These are phyloP conservation scores for Nemania serpens DNA, from an alignment of 2,329 filamentous ascomycete genomes.

Conservation along the genomic window DNA sequence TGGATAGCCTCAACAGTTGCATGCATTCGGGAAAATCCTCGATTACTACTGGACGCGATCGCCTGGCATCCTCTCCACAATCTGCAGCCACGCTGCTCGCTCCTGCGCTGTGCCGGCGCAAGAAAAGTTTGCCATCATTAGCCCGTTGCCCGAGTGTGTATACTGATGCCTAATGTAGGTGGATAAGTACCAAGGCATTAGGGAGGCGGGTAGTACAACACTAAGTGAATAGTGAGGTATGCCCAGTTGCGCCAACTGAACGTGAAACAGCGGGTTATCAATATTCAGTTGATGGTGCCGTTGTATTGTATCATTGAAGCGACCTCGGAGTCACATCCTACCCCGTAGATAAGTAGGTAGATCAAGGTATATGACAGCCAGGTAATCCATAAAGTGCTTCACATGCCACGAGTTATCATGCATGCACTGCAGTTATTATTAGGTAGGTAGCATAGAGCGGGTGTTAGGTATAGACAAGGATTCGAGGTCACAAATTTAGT, in stretches of 20 bases:
- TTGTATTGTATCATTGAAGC: no score
- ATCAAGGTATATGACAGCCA: no score
- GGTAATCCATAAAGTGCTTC: no score
- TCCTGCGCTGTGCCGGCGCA: constrained; percentile 1
- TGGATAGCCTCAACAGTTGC: constrained; percentile 25
- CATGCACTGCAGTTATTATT: no score
- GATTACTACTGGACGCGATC: constrained; percentile 12
- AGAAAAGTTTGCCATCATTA: background rate
- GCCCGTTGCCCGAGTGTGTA: background rate
- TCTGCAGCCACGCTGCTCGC: constrained; percentile 16
- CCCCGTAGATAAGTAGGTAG: no score
- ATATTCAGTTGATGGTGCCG: background rate
- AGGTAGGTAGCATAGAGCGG: no score
- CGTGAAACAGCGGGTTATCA: background rate
- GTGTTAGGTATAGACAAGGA: no score
- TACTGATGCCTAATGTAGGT: background rate
- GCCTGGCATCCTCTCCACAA: constrained; percentile 15
- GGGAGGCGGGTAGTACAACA: background rate
- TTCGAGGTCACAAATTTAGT: no score
- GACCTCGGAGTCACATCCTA: no score
- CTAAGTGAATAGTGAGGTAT: no score
- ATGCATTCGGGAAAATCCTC: background rate
- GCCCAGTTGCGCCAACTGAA: background rate
- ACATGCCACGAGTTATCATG: no score
- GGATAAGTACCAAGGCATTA: background rate